phyloP scores from a whole-genome alignment of 208 protist species.

The Leishmania aethiopica region DNA sequence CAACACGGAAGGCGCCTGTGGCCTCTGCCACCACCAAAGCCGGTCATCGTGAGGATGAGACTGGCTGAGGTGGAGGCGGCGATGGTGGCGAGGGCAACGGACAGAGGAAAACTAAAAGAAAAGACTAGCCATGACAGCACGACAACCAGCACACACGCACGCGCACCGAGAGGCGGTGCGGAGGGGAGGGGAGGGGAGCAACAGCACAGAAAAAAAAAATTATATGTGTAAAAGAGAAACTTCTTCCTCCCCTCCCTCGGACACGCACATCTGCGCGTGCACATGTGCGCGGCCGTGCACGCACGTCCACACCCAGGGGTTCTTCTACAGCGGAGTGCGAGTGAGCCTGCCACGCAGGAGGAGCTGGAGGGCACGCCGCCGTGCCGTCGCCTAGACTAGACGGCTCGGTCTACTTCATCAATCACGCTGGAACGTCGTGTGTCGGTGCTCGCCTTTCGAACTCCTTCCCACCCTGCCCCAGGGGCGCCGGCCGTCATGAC shows the following conservation, averaged over 20 bases:
- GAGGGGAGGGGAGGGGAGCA: not conserved
- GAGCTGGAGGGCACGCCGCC: not conserved
- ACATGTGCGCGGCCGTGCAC: not conserved
- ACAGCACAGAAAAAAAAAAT: not conserved
- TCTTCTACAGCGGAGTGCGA: not conserved
- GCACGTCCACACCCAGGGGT: not conserved
- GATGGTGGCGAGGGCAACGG: not conserved
- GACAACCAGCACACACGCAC: not conserved
- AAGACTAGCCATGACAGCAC: not conserved
- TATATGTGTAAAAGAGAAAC: no score
- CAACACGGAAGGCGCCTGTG: not conserved
- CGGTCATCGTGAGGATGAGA: not conserved
- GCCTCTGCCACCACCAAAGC: not conserved
- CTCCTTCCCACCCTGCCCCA: constrained; percentile 10
- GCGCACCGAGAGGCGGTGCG: not conserved
- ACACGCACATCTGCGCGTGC: not conserved
- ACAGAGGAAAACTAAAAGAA: not conserved
- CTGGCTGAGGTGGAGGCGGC: not conserved
- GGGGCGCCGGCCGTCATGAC: not conserved
- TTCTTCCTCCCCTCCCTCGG: not conserved
- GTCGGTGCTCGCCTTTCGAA: constrained; percentile 17
- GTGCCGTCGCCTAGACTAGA: not conserved
- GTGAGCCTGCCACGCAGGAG: not conserved
- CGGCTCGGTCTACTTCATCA: constrained; percentile 24
- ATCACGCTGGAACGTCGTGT: constrained; percentile 26